Base-by-base conservation (phyloP, 257 asterid species). In the Gentiana straminea region DNA sequence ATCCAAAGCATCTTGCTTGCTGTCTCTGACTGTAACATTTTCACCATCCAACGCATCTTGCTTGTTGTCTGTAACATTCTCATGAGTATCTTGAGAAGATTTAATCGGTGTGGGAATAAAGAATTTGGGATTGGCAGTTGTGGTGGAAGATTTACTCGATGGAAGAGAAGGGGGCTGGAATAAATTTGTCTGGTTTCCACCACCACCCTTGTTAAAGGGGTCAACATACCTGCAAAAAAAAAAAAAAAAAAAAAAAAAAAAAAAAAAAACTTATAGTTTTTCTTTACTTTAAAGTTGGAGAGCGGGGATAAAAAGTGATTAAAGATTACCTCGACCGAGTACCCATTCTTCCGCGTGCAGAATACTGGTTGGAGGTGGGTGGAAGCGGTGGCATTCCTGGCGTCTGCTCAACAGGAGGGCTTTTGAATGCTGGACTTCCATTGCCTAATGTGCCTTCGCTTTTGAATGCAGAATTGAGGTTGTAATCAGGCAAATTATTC, bases 371-470 rank as follows among this genome's bases (percentile, higher is more conserved):
- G 67, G 97, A 62, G 49, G 89, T 74, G n/a, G 98, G 94, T 11
- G 97, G 94, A 69, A 88, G 94, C 11, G 98, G 98, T 52, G 97
- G 97, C 41, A 92, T 81, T 73, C 97, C 98, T 36, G 77, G 47
- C 81, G 70, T 76, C 60, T 71, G 79, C 67, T 85, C 95, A 52
- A 36, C 33, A 56, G 75, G 57, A 8, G 94, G 86, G 78, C 82
- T 81, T 73, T 60, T 81, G 54, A 54, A 70, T 55, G 80, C 94
- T 36, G 83, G 81, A 67, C 75, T 76, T 51, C 85, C 85, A 48
- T 71, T 81, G 75, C 63, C 67, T 46, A 49, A 66, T 58, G 79
- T 60, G 58, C 74, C 76, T 64, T 83, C 94, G 62, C 65, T 72
- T 65, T 81, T 82, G 43, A 87, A 66, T 39, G 86, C 79, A 75